These are phyloP conservation scores for Ophiosphaerella narmari DNA, from an alignment of 2,329 filamentous ascomycete species.

Conservation along the genomic window DNA sequence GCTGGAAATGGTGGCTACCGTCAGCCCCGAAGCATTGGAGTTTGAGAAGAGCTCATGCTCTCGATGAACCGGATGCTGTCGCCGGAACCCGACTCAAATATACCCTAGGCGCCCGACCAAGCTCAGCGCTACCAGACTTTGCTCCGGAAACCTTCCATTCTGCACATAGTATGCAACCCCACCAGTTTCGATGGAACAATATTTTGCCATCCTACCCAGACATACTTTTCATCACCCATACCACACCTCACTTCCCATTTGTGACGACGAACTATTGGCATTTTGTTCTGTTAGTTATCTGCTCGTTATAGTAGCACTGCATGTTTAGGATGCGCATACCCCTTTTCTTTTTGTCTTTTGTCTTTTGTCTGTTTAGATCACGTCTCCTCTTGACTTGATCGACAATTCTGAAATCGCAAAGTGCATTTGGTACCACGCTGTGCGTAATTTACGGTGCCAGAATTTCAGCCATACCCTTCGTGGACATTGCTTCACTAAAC, in stretches of 20 bases:
- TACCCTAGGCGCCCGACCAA: no score
- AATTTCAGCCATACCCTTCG: neutral
- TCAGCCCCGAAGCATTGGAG: conserved; percentile 17
- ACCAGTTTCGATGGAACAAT: neutral
- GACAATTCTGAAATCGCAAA: neutral
- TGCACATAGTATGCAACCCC: neutral
- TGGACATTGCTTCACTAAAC: no score
- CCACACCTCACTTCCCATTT: conserved; percentile 1
- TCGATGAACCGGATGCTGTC: no score
- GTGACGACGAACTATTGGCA: conserved; percentile 8
- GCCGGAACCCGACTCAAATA: no score
- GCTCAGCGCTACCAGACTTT: no score
- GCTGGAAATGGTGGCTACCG: conserved; percentile 36
- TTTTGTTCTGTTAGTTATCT: conserved; percentile 9
- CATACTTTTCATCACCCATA: conserved; percentile 6
- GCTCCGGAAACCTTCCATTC: no score
- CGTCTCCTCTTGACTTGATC: conserved; percentile 9
- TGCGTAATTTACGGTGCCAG: neutral
- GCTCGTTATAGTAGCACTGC: conserved; percentile 8
- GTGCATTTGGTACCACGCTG: neutral
- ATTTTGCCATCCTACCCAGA: neutral
- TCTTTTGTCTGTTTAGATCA: conserved; percentile 20
- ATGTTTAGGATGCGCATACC: conserved; percentile 32
- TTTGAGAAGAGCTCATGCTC: neutral
- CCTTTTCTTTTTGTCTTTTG: conserved; percentile 17